Conservation (phyloP, 352 stramenopile species). For the Aphanomyces cochlioides region DNA sequence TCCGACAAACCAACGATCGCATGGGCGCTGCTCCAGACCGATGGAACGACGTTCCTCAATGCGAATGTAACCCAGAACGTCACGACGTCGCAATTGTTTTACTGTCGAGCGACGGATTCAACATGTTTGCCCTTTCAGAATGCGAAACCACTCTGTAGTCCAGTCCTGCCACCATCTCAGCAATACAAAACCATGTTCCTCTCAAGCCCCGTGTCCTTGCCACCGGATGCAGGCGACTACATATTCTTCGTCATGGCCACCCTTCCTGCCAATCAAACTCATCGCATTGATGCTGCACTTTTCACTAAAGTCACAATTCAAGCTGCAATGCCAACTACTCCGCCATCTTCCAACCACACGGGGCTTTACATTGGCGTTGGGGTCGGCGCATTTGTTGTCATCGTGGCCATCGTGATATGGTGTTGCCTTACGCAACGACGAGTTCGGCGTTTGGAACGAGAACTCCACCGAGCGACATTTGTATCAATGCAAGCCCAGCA, state of each 20-base stretch:
- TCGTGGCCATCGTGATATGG: not conserved
- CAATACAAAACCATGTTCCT: not conserved
- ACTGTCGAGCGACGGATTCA: not conserved
- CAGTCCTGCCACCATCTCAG: not conserved
- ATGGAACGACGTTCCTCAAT: not conserved
- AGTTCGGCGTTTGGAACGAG: not conserved
- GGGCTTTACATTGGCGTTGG: constrained; percentile 3
- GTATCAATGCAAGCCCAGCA: not conserved
- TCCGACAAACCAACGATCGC: not conserved
- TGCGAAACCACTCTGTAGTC: not conserved
- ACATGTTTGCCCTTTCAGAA: not conserved
- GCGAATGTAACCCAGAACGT: constrained; percentile 10
- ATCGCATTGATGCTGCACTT: constrained; percentile 7
- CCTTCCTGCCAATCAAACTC: not conserved
- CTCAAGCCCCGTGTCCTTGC: not conserved
- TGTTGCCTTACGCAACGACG: constrained; percentile 4
- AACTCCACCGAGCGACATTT: not conserved
- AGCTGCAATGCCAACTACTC: not conserved
- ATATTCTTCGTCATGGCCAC: not conserved
- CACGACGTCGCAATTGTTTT: constrained; percentile 12
- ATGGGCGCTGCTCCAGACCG: not conserved
- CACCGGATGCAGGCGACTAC: not conserved
- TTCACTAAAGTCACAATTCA: constrained; percentile 2
- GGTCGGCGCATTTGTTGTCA: not conserved
- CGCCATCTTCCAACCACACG: not conserved